phyloP scores from a whole-genome alignment of 495 filamentous ascomycete genomes.

The Penicillium pulvis region DNA sequence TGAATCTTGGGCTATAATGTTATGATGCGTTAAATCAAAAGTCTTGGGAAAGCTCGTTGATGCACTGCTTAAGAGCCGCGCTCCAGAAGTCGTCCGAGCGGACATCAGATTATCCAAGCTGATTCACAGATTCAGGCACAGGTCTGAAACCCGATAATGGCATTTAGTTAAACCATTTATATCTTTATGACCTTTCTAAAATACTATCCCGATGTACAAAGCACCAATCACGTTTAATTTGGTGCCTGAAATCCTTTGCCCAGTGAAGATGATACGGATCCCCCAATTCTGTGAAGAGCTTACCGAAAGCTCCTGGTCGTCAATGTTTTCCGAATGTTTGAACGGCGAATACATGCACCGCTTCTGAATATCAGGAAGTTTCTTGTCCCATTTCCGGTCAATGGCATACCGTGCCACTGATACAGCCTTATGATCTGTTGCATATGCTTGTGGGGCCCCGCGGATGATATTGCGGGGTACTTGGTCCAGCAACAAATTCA shows the following conservation, averaged over 20 bases:
- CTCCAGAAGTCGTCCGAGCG: no score
- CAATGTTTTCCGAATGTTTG: conserved; percentile 35
- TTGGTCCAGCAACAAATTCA: conserved; percentile 39
- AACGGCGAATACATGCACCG: conserved; percentile 40
- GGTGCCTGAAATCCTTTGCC: conserved; percentile 17
- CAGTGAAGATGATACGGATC: conserved; percentile 22
- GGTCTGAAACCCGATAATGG: no score
- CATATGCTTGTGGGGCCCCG: conserved; percentile 28
- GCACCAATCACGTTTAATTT: conserved; percentile 21
- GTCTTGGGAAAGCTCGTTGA: no score
- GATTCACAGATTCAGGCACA: no score
- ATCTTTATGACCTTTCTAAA: conserved; percentile 9
- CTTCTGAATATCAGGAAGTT: conserved; percentile 24
- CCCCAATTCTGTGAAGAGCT: conserved; percentile 28
- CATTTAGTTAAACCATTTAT: no score
- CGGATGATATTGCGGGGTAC: conserved; percentile 40
- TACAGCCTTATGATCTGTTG: conserved; percentile 33
- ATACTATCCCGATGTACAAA: conserved; percentile 31
- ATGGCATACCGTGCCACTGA: conserved; percentile 28
- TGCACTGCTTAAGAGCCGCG: no score
- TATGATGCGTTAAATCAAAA: no score
- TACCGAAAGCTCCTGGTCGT: conserved; percentile 30
- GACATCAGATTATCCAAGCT: no score
- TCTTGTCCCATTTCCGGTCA: conserved; percentile 30
- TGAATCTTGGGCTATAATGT: no score